Percentiles rank a stretch among this genome's conserved stretches.
Evolutionary conservation across 805 yeast species (phyloP).

Genomic region (Saccharomyces kudriavzevii): DNA sequence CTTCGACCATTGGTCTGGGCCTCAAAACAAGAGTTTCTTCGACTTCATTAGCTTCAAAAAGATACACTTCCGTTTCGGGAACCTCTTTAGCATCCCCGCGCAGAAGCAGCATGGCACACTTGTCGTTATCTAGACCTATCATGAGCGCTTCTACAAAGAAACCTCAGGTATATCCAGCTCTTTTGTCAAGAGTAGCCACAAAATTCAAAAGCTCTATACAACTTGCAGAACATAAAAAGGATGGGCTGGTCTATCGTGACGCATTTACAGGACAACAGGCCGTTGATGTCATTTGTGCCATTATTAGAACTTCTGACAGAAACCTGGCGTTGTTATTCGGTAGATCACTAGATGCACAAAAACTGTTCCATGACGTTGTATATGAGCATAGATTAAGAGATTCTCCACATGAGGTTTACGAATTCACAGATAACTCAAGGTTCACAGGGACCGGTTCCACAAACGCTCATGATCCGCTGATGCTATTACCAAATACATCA

Average conservation of each 20-base stretch:
- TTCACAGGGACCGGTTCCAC: conserved; percentile 22
- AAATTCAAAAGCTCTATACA: conserved; percentile 63
- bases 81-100: conserved; percentile 8
- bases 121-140: conserved; percentile 34
- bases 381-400: conserved; percentile 90
- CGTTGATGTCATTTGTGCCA: conserved; percentile 78
- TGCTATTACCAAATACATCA: conserved; percentile 17
- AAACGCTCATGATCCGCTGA: conserved; percentile 23
- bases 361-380: conserved; percentile 89
- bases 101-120: conserved; percentile 15
- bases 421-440: conserved; percentile 46
- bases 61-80: conserved; percentile 31
- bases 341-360: conserved; percentile 87
- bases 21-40: conserved; percentile 42
- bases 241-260: conserved; percentile 85
- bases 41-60: conserved; percentile 30
- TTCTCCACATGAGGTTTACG: conserved; percentile 79
- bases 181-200: conserved; percentile 75
- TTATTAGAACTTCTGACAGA: conserved; percentile 83
- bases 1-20: conserved; percentile 28
- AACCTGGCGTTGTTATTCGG: conserved; percentile 84
- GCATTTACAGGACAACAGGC: conserved; percentile 93
- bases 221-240: conserved; percentile 73
- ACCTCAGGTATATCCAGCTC: conserved; percentile 83
- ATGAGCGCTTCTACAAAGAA: conserved; percentile 35